Conservation (phyloP, 1,284 basidiomycete genomes). For the Pterula multifida region DNA sequence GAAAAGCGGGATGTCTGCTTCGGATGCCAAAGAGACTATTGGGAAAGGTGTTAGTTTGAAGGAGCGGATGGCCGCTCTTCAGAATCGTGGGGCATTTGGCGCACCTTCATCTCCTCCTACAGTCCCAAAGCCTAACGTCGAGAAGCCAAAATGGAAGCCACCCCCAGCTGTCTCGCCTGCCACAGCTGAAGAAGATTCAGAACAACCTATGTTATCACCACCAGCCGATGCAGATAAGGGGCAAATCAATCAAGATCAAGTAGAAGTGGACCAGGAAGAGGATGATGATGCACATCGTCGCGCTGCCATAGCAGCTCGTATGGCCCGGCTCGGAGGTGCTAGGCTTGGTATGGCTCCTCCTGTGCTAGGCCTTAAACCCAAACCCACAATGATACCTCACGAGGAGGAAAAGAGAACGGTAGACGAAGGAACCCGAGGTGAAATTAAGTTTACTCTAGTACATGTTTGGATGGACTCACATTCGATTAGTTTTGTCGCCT, state of each 20-base stretch:
- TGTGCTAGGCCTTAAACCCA: constrained; percentile 46
- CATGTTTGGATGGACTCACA: too few species aligned
- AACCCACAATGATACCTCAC: constrained; percentile 28
- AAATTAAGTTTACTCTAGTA: constrained; percentile 4
- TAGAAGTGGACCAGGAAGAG: constrained; percentile 17
- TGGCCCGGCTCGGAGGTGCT: constrained; percentile 82
- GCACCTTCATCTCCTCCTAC: constrained; percentile 29
- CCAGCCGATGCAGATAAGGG: constrained; percentile 4
- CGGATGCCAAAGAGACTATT: constrained; percentile 77
- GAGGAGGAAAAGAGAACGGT: constrained; percentile 13
- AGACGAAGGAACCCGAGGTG: constrained; percentile 6
- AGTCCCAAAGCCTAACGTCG: constrained; percentile 48
- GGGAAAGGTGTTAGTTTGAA: constrained; percentile 63
- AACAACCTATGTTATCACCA: neutral
- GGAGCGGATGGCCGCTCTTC: constrained; percentile 87
- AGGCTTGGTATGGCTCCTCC: constrained; percentile 73
- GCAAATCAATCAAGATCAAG: constrained; percentile 16
- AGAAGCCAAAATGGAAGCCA: constrained; percentile 77
- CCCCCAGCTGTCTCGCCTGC: constrained; percentile 35
- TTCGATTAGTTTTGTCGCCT: too few species aligned
- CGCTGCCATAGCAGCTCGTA: constrained; percentile 75
- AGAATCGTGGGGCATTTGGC: constrained; percentile 70
- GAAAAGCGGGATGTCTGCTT: constrained; percentile 56
- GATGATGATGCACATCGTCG: constrained; percentile 25
- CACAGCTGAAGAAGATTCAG: constrained; percentile 15